phyloP scores from a whole-genome alignment of 2,329 filamentous ascomycete species.

The Hysterium pulicare region DNA sequence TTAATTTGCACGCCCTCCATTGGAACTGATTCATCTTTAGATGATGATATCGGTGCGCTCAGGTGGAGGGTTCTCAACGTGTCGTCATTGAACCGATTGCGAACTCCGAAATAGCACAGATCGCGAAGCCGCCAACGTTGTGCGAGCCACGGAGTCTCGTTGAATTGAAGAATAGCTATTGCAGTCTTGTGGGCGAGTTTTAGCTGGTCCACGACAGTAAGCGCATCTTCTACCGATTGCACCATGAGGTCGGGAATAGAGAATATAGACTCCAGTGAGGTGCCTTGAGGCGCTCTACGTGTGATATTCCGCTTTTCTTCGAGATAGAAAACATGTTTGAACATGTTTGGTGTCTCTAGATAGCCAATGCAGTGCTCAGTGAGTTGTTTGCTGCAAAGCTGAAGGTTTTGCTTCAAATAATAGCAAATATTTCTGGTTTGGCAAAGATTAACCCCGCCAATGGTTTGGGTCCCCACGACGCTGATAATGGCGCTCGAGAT shows the following conservation, averaged over 20 bases:
- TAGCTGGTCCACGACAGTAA: slow-evolving; percentile 14
- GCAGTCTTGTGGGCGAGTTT: slow-evolving; percentile 17
- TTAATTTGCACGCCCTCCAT: slow-evolving; percentile 18
- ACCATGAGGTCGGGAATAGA: slow-evolving; percentile 11
- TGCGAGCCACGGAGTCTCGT: slow-evolving; percentile 20
- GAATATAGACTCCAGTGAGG: slow-evolving; percentile 11
- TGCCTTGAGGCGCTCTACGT: slow-evolving; percentile 8
- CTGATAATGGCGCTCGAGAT: slow-evolving; percentile 1
- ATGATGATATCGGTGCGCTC: slow-evolving; percentile 7
- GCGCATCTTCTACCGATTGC: slow-evolving; percentile 9
- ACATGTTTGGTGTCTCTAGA: slow-evolving; percentile 17
- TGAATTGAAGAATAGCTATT: slow-evolving; percentile 16
- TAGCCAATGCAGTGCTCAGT: slow-evolving; percentile 18
- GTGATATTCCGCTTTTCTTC: slow-evolving; percentile 2
- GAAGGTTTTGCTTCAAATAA: slow-evolving; percentile 16
- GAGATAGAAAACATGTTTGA: slow-evolving; percentile 20
- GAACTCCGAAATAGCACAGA: slow-evolving; percentile 15
- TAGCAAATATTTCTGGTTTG: slow-evolving; percentile 22
- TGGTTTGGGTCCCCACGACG: slow-evolving; percentile 1
- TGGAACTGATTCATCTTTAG: neutral
- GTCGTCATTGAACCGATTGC: slow-evolving; percentile 5
- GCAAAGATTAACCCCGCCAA: slow-evolving; percentile 15
- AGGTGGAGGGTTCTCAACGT: slow-evolving; percentile 19
- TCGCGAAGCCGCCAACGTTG: slow-evolving; percentile 16
- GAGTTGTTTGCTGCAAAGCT: slow-evolving; percentile 1